Evolutionary conservation across 1,284 basidiomycete genomes (phyloP).

Genomic region (Ganoderma leucocontextum): DNA sequence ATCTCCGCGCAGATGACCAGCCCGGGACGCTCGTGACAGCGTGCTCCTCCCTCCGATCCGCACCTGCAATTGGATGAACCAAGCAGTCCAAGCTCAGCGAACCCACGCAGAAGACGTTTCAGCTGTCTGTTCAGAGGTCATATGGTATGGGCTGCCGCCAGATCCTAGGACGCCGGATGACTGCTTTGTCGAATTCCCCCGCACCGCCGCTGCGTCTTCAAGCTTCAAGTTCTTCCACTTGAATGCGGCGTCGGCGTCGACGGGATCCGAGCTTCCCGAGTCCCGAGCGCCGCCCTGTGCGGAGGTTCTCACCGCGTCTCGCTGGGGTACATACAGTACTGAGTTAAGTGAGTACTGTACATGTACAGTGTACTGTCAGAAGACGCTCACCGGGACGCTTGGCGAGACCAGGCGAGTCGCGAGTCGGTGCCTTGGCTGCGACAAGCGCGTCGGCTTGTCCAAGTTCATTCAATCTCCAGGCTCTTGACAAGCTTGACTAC

Average conservation of each 20-base stretch:
- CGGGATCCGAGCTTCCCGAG: slow-evolving; percentile 6
- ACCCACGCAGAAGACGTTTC: not conserved
- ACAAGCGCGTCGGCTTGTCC: not conserved
- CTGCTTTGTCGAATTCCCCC: not conserved
- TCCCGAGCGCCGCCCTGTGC: not conserved
- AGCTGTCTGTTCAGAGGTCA: not conserved
- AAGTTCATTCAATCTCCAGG: not conserved
- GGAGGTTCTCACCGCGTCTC: not conserved
- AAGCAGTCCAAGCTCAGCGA: not conserved
- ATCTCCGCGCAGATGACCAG: not conserved
- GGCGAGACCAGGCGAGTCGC: not conserved
- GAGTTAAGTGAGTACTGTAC: not conserved
- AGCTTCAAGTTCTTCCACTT: not conserved
- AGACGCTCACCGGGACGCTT: not conserved
- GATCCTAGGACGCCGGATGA: not conserved
- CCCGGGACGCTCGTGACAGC: not conserved
- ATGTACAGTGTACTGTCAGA: not conserved
- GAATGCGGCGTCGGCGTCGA: slow-evolving; percentile 1
- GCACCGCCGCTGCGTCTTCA: not conserved
- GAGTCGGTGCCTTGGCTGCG: not conserved
- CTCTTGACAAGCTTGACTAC: not conserved
- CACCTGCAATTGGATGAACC: not conserved
- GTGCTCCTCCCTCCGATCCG: not conserved
- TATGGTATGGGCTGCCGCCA: not conserved
- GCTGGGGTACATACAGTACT: not conserved